Conservation (phyloP, 192 early-diverging fungal genomes). For the Coemansia sp. region DNA sequence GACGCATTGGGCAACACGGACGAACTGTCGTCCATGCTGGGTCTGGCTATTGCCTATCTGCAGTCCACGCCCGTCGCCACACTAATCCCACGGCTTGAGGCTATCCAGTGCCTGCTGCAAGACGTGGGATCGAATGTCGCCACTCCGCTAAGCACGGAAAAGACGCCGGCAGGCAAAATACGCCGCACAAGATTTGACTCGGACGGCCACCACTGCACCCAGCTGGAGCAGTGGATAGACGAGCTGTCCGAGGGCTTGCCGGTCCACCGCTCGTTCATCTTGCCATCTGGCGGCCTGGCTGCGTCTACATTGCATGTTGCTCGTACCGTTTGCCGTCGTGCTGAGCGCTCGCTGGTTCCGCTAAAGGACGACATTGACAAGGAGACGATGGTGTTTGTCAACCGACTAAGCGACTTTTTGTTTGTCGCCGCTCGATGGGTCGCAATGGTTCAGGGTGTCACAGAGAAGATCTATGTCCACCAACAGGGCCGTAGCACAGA, state of each 20-base stretch:
- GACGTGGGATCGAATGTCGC: conserved; percentile 92
- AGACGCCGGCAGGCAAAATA: conserved; percentile 54
- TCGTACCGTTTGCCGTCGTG: conserved; percentile 78
- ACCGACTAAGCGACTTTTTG: conserved; percentile 79
- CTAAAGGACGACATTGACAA: conserved; percentile 55
- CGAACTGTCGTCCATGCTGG: conserved; percentile 68
- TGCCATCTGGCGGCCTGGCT: conserved; percentile 87
- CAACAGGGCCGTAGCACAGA: conserved; percentile 34
- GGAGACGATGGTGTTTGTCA: conserved; percentile 35
- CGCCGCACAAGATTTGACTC: conserved; percentile 75
- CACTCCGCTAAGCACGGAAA: conserved; percentile 65
- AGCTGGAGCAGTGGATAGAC: conserved; percentile 87
- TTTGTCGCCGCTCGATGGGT: conserved; percentile 85
- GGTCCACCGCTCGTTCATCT: conserved; percentile 76
- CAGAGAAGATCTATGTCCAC: conserved; percentile 73
- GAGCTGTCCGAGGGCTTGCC: conserved; percentile 66
- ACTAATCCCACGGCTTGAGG: conserved; percentile 33
- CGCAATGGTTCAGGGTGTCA: conserved; percentile 65
- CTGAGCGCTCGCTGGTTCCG: conserved; percentile 78
- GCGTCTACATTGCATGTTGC: conserved; percentile 80
- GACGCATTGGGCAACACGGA: conserved; percentile 89
- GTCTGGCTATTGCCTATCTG: conserved; percentile 46
- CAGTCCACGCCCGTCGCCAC: background rate
- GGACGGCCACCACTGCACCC: conserved; percentile 57
- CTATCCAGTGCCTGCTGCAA: conserved; percentile 89